A percentile compares a stretch with the other conserved stretches of the same genome.
These are phyloP conservation scores for Cenchrus purpureus DNA, from an alignment of 176 grass and related monocot species.

Conservation along the genomic window DNA sequence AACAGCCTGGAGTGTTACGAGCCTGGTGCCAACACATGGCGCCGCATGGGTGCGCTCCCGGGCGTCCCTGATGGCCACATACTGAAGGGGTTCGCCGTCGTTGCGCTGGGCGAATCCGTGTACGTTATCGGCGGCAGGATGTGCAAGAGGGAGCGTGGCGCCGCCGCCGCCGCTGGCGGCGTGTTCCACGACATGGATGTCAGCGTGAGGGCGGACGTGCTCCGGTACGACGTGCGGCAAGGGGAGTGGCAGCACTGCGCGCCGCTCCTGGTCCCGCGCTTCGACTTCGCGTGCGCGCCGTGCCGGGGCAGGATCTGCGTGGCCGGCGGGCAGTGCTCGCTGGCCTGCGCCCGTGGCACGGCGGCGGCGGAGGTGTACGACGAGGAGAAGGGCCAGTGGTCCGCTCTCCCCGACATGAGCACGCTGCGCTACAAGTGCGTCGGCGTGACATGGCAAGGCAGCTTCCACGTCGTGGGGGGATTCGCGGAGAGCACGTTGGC, in stretches of 20 bases:
- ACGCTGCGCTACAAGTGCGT: constrained; percentile 72
- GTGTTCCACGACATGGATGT: constrained; percentile 46
- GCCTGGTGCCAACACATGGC: constrained; percentile 54
- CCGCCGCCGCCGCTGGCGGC: neutral
- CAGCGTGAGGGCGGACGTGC: constrained; percentile 49
- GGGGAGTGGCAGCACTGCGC: constrained; percentile 57
- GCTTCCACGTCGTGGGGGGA: constrained; percentile 73
- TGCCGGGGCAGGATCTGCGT: constrained; percentile 66
- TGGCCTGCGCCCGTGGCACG: constrained; percentile 60
- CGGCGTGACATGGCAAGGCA: constrained; percentile 61
- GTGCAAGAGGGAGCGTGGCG: constrained; percentile 40
- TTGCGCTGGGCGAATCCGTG: constrained; percentile 49
- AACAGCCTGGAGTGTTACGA: constrained; percentile 67
- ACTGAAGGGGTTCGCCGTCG: constrained; percentile 58
- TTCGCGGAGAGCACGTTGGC: constrained; percentile 59
- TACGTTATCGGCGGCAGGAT: constrained; percentile 65
- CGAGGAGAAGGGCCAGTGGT: constrained; percentile 44
- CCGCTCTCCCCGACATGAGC: constrained; percentile 59
- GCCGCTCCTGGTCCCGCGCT: constrained; percentile 55
- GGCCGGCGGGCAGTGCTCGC: constrained; percentile 56
- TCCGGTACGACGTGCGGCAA: constrained; percentile 46
- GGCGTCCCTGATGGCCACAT: constrained; percentile 53
- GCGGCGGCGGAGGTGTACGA: constrained; percentile 59
- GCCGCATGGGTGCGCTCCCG: constrained; percentile 48
- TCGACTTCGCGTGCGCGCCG: constrained; percentile 68